Base-by-base conservation (phyloP, 2,329 filamentous ascomycete genomes). In the Fusarium praegraminearum region DNA sequence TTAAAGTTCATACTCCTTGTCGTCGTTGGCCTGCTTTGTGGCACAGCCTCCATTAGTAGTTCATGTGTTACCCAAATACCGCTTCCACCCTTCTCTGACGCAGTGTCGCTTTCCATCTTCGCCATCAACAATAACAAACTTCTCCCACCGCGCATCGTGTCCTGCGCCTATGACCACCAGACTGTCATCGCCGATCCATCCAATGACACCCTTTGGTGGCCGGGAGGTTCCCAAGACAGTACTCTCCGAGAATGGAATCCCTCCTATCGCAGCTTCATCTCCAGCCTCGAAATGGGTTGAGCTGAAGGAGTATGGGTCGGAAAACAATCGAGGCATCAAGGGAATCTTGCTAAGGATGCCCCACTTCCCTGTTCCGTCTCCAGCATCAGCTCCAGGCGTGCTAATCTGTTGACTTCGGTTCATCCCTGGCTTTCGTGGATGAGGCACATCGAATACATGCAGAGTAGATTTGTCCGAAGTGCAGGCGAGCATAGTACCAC, bases 401-500 rank as follows among this genome's bases (percentile, higher is more conserved):
- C 73, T 64, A 5, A 76, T 63, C 26, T 79, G 69, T 62, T 78
- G 75, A 60, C 75, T 77, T 63, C 76, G 76, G 44, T 75, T 76
- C 32, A 76, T 71, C 9, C 77, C 72, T 5, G 80, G 78, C 67
- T 81, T 82, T 52, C 82, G 83, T 11, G 84, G 82, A 62, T 87
- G 86, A 6, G 91, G 91, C 1, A 98, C 85, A 76, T 98, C 94
- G 77, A 98, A 99, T 38, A 99, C 87, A 80, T 99, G 96, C 13
- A 99, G 85, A 1, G 94, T 99, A 8, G 93, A 94, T 81, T 98
- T 99, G 83, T 99, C 96, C 2, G 94, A 98, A 1, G 95, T 98
- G 66, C 94, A 95, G 28, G 96, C 96, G 13, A 98, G 86, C 76
- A 94, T 87, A 44, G 86, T 88, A 53, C 91, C 92, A 1, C 90